Evolutionary conservation across 2,329 filamentous ascomycete species (phyloP).

Genomic region (Chaetomium globosum): DNA sequence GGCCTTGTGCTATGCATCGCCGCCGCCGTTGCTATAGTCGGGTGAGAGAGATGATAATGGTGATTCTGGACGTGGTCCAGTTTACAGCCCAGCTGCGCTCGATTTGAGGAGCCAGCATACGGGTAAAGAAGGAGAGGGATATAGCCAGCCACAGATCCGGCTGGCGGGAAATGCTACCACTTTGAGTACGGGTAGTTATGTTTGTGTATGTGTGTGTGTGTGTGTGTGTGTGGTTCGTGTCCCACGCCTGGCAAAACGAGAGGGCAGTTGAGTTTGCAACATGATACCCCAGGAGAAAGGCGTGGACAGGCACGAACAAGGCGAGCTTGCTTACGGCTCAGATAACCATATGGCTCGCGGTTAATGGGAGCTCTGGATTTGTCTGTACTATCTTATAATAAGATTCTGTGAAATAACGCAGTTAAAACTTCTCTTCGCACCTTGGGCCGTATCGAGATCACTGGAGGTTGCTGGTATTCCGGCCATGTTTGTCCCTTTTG

Average conservation of each 20-base stretch:
- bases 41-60: conserved; percentile 24
- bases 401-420: conserved; percentile 23
- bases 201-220: neutral
- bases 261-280: conserved; percentile 11
- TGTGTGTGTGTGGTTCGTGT: conserved; percentile 10
- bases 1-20: conserved; percentile 35
- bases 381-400: conserved; percentile 27
- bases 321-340: conserved; percentile 4
- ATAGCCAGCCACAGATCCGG: neutral
- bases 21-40: conserved; percentile 36
- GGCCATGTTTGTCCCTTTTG: neutral
- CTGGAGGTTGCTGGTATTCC: neutral
- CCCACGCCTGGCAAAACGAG: conserved; percentile 14
- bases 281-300: conserved; percentile 28
- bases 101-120: neutral
- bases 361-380: conserved; percentile 8
- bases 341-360: neutral
- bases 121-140: neutral
- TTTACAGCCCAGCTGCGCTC: neutral
- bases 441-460: neutral
- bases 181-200: neutral
- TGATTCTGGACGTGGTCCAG: neutral
- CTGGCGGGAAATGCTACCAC: neutral
- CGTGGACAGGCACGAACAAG: neutral
- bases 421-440: conserved; percentile 14